A percentile compares a stretch with the other conserved stretches of the same genome.
phyloP scores from a whole-genome alignment of 1,284 basidiomycete species.

The Leccinum ponderosum region DNA sequence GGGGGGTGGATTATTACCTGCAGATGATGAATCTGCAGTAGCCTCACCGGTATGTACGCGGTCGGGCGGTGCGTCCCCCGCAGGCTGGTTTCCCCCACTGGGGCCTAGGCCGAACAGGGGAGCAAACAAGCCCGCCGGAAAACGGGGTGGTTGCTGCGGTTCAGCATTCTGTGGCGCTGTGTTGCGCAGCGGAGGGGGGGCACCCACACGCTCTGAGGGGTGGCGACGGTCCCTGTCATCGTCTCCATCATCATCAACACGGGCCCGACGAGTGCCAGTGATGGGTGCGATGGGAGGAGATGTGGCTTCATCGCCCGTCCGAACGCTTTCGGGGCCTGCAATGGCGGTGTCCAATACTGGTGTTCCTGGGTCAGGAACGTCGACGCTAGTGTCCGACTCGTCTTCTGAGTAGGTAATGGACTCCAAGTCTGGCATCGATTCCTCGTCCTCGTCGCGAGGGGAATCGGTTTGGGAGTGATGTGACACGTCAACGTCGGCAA shows the following conservation, averaged over 20 bases:
- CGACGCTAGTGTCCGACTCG: slow-evolving; percentile 22
- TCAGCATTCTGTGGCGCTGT: slow-evolving; percentile 18
- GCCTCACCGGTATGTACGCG: slow-evolving; percentile 32
- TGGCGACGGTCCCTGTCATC: slow-evolving; percentile 57
- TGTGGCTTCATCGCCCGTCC: slow-evolving; percentile 32
- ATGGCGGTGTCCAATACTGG: slow-evolving; percentile 17
- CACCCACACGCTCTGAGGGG: slow-evolving; percentile 49
- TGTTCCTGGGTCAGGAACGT: slow-evolving; percentile 33
- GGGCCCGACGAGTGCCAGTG: slow-evolving; percentile 41
- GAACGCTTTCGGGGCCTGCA: slow-evolving; percentile 33
- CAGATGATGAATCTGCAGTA: slow-evolving; percentile 16
- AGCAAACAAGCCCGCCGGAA: slow-evolving; percentile 23
- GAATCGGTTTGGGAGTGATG: slow-evolving; percentile 6
- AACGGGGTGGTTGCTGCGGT: slow-evolving; percentile 18
- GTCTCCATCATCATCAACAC: slow-evolving; percentile 57
- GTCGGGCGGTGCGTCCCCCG: slow-evolving; percentile 18
- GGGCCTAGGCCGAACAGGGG: slow-evolving; percentile 27
- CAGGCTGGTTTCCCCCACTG: slow-evolving; percentile 11
- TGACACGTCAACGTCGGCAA: slow-evolving; percentile 8
- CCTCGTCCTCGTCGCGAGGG: slow-evolving; percentile 25
- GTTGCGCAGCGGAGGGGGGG: slow-evolving; percentile 7
- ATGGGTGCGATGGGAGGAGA: slow-evolving; percentile 27
- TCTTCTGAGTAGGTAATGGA: slow-evolving; percentile 37
- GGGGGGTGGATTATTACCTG: slow-evolving; percentile 24
- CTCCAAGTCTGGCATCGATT: slow-evolving; percentile 45